Conservation (phyloP, 1,139 yeast species). For the Candida sanyaensis region DNA sequence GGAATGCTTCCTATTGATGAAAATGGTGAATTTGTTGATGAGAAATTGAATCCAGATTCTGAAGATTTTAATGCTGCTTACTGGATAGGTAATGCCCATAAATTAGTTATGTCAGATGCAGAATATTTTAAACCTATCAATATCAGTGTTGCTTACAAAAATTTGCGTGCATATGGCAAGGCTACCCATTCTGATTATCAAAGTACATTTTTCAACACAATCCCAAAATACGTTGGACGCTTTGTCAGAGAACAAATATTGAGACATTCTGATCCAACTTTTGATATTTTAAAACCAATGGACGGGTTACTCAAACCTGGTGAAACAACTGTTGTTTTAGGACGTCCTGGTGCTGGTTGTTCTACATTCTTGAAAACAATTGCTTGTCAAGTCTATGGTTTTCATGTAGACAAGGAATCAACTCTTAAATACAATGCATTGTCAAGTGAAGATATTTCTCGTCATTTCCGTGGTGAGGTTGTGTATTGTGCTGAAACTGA, state of each 20-base stretch:
- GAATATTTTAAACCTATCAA: constrained; percentile 59
- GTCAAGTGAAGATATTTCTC: constrained; percentile 40
- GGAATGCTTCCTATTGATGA: constrained; percentile 16
- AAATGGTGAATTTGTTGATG: constrained; percentile 13
- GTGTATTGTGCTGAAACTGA: constrained; percentile 56
- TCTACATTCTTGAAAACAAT: constrained; percentile 35
- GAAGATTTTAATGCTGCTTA: constrained; percentile 25
- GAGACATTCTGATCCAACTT: constrained; percentile 14
- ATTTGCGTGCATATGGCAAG: constrained; percentile 71
- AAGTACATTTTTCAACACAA: constrained; percentile 62
- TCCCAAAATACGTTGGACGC: constrained; percentile 20
- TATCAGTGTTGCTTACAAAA: constrained; percentile 68
- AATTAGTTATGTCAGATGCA: constrained; percentile 34
- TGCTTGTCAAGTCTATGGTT: constrained; percentile 42
- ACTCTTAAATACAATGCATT: constrained; percentile 37
- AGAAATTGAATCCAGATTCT: constrained; percentile 12
- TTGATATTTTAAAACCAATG: constrained; percentile 37
- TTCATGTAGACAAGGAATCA: constrained; percentile 50
- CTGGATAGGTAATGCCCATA: constrained; percentile 22
- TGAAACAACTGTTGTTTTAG: constrained; percentile 36
- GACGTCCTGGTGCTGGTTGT: constrained; percentile 41
- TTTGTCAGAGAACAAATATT: constrained; percentile 44
- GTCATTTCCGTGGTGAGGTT: constrained; percentile 51
- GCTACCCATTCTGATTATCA: constrained; percentile 83
- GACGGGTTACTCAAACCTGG: constrained; percentile 35